Evolutionary conservation across 2,329 filamentous ascomycete genomes (phyloP), one percentile per base, ranked within the genome.

Genomic region (Microascus cirrosus): DNA sequence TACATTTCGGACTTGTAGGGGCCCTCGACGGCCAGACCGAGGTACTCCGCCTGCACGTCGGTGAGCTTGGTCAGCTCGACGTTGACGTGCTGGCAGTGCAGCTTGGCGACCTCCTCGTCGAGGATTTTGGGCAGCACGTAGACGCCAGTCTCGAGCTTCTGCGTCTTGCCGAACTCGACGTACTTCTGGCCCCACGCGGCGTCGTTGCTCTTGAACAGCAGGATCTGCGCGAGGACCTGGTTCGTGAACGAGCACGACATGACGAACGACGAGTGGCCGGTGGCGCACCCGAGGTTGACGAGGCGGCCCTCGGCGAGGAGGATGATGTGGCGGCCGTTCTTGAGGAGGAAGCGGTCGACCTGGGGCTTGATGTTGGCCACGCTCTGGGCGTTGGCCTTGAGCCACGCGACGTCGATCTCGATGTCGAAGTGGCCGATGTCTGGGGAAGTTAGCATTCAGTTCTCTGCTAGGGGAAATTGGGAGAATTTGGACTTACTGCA

Each of bases 201-300:
- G 73, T 97, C 92, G 69, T 87, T 82, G 69, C 85, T 87, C 88
- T 97, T 97, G 89, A 78, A 99, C 70, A 99, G 81, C 81, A 95
- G 87, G 80, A 99, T 97, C 83, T 99, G 94, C 66, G 94, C 94
- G 74, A 99, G 90, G 69, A 97, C 94, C 84, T 99, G 94, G 88
- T 99, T 99, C 84, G 92, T 95, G 88, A 99, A 99, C 64, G 93
- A 97, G 88, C 94, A 99, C 69, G 92, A 96, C 94, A 99, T 97
- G 58, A 99, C 94, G 77, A 99, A 99, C 57, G 93, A 97, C 66
- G 92, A 96, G 88, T 99, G 94, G 67, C 94, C 94, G 64, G 94
- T 99, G 73, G 94, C 94, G 78, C 94, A 99, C 77, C 94, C 94
- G 68, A 99, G 83, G 87, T 99, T 99, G 80, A 99, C 94, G 65